These are phyloP conservation scores for Gossypium lobatum DNA, from an alignment of 441 rosid genomes.

Conservation along the genomic window DNA sequence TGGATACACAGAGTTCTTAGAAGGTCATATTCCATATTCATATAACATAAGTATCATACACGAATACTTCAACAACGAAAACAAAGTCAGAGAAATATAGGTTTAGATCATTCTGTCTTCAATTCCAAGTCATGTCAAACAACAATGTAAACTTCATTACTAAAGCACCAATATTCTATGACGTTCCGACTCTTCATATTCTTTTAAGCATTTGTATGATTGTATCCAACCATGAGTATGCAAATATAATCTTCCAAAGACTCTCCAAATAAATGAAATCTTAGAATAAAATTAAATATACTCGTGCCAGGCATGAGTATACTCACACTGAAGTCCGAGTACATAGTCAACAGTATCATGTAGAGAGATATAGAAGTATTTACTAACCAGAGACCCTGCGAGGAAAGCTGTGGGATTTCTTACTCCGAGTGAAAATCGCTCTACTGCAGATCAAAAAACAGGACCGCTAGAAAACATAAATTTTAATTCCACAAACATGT, in stretches of 20 bases:
- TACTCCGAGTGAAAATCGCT: slow-evolving; percentile 72
- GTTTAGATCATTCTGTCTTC: too few species aligned
- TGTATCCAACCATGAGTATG: not conserved
- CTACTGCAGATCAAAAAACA: slow-evolving; percentile 48
- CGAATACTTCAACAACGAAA: too few species aligned
- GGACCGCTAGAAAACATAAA: slow-evolving; percentile 7
- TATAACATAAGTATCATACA: too few species aligned
- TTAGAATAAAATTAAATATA: not conserved
- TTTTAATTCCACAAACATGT: not conserved
- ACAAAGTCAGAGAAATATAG: too few species aligned
- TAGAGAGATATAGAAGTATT: not conserved
- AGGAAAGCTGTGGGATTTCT: slow-evolving; percentile 84
- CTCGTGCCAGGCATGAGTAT: not conserved
- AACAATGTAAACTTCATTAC: not conserved
- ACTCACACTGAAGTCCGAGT: not conserved
- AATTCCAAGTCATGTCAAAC: not conserved
- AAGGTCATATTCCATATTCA: too few species aligned
- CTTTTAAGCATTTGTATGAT: too few species aligned
- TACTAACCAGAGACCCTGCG: slow-evolving; percentile 70
- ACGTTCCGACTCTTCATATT: too few species aligned
- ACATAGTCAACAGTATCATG: not conserved
- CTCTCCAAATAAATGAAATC: not conserved
- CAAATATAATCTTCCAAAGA: not conserved
- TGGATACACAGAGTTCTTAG: too few species aligned
- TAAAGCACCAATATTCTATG: not conserved